Conservation (phyloP, 2,329 filamentous ascomycete species). For the Sordariomycetes sp. region DNA sequence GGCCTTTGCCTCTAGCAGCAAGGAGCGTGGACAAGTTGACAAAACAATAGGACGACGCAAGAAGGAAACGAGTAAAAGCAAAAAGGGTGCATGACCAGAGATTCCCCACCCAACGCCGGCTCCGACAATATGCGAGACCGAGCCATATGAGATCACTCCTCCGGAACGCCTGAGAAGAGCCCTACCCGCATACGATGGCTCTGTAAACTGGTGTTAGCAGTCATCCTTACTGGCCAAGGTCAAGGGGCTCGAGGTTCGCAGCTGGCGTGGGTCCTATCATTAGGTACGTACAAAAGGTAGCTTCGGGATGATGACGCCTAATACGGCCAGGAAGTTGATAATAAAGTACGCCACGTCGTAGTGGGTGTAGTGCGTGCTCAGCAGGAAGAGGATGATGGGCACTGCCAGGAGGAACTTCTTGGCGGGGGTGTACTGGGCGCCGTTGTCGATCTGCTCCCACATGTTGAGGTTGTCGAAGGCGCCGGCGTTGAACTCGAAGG, state of each 20-base stretch:
- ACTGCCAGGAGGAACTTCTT: constrained; percentile 97
- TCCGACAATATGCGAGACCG: neutral
- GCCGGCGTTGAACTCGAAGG: constrained; percentile 97
- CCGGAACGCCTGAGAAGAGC: constrained; percentile 58
- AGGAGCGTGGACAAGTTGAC: neutral
- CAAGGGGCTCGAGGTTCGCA: neutral
- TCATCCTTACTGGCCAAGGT: neutral
- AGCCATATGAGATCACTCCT: constrained; percentile 5
- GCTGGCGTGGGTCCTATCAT: neutral
- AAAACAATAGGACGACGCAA: neutral
- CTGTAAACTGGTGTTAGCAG: constrained; percentile 25
- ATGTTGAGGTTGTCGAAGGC: constrained; percentile 99
- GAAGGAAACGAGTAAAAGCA: neutral
- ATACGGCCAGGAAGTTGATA: constrained; percentile 88
- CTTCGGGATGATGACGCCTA: constrained; percentile 93
- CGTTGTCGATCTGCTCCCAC: constrained; percentile 99
- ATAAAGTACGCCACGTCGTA: constrained; percentile 96
- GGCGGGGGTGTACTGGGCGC: constrained; percentile 94
- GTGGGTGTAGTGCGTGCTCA: constrained; percentile 98
- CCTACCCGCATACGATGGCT: constrained; percentile 71
- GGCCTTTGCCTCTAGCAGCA: neutral
- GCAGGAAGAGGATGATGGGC: constrained; percentile 84
- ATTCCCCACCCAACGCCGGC: constrained; percentile 1
- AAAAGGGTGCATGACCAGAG: neutral
- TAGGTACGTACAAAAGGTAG: constrained; percentile 69